Percentiles rank a stretch among this genome's conserved stretches.
Evolutionary conservation across 352 stramenopile species (phyloP).

Genomic region (Thraustotheca clavata): DNA sequence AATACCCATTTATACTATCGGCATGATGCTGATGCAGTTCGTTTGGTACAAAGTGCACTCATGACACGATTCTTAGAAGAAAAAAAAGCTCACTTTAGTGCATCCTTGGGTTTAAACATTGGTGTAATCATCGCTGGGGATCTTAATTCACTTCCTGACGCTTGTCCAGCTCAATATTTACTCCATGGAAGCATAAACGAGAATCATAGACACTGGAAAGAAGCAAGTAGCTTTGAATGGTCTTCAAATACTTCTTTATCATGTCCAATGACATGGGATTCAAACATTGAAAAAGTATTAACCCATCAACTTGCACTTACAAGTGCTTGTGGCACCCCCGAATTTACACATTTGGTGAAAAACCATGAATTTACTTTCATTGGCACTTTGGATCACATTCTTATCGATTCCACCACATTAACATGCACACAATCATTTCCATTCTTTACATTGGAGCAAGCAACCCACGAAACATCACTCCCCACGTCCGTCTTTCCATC

Average conservation of each 20-base stretch:
- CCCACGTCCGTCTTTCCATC: conserved; percentile 68
- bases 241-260: conserved; percentile 11
- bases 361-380: conserved; percentile 36
- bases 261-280: background rate
- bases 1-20: conserved; percentile 77
- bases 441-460: conserved; percentile 49
- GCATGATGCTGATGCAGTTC: conserved; percentile 57
- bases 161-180: conserved; percentile 40
- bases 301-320: conserved; percentile 35
- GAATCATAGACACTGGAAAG: conserved; percentile 43
- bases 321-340: conserved; percentile 51
- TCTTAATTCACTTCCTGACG: conserved; percentile 49
- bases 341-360: conserved; percentile 63
- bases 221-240: conserved; percentile 45
- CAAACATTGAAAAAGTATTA: conserved; percentile 26
- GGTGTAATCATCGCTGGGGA: conserved; percentile 58
- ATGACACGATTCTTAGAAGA: conserved; percentile 14
- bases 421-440: conserved; percentile 43
- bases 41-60: conserved; percentile 41
- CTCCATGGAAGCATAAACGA: conserved; percentile 38
- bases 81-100: background rate
- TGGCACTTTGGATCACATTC: conserved; percentile 62
- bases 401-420: conserved; percentile 34
- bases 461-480: conserved; percentile 48
- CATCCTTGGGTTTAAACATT: conserved; percentile 9